Percentiles rank a stretch among this genome's conserved stretches.
Evolutionary conservation across 768 basidiomycete genomes (phyloP).

Genomic region (Collybia sordida): DNA sequence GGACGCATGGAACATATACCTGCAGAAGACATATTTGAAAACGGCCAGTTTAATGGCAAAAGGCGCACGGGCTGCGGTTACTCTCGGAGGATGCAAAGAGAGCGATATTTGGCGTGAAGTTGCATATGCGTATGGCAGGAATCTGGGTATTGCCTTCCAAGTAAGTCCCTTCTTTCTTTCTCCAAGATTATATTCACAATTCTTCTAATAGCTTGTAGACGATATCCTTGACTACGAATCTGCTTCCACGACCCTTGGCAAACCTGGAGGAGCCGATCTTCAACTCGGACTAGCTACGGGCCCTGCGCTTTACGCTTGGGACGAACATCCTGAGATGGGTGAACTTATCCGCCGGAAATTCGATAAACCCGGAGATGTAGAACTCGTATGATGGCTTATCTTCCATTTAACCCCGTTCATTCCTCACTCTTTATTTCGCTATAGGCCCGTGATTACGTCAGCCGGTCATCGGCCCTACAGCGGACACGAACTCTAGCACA

Average conservation of each 20-base stretch:
- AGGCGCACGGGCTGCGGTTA: slow-evolving; percentile 80
- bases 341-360: slow-evolving; percentile 85
- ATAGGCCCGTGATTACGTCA: slow-evolving; percentile 76
- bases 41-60: slow-evolving; percentile 95
- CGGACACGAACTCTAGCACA: slow-evolving; percentile 80
- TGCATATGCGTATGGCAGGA: slow-evolving; percentile 95
- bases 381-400: slow-evolving; percentile 50
- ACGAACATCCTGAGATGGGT: slow-evolving; percentile 88
- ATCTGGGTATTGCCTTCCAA: slow-evolving; percentile 95
- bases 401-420: background rate
- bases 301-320: slow-evolving; percentile 93
- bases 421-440: background rate
- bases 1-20: slow-evolving; percentile 75
- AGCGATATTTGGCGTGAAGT: slow-evolving; percentile 90
- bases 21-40: slow-evolving; percentile 93
- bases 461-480: slow-evolving; percentile 74
- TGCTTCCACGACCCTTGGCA: slow-evolving; percentile 74
- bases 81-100: slow-evolving; percentile 81
- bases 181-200: background rate
- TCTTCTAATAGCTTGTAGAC: slow-evolving; percentile 74
- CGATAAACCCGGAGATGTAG: slow-evolving; percentile 80
- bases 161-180: slow-evolving; percentile 36
- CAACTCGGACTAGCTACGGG: slow-evolving; percentile 88
- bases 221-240: slow-evolving; percentile 93
- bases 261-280: slow-evolving; percentile 87